Percentiles rank a stretch among this genome's conserved stretches.
Conservation (phyloP, 768 basidiomycete species). For the Lactarius indigo region DNA sequence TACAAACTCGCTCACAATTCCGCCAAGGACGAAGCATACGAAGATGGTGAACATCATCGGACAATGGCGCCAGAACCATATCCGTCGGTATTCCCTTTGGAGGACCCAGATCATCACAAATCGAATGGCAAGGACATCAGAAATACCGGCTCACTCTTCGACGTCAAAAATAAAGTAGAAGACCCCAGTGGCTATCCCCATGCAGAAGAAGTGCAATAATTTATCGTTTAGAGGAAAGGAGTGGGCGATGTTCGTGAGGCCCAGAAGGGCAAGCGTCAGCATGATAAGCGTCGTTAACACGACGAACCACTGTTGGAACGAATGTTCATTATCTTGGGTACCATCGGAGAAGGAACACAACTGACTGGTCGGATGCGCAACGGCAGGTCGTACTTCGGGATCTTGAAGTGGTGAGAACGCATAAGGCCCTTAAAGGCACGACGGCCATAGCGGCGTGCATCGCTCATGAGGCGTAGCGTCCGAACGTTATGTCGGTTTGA, state of each 20-base stretch:
- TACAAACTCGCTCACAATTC: constrained; percentile 76
- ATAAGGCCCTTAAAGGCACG: constrained; percentile 57
- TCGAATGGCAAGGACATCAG: constrained; percentile 2
- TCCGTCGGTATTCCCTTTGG: constrained; percentile 64
- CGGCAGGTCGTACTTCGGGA: constrained; percentile 68
- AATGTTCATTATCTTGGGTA: background rate
- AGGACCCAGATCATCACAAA: constrained; percentile 1
- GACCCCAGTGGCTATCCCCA: constrained; percentile 67
- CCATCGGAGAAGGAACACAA: background rate
- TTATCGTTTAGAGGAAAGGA: constrained; percentile 75
- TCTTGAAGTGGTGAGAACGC: constrained; percentile 61
- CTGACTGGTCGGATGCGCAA: constrained; percentile 68
- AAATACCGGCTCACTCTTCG: constrained; percentile 61
- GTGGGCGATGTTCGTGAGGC: constrained; percentile 68
- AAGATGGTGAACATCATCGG: constrained; percentile 64
- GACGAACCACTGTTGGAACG: constrained; percentile 67
- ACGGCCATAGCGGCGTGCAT: constrained; percentile 38
- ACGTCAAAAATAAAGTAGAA: constrained; percentile 89
- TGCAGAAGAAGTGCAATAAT: constrained; percentile 74
- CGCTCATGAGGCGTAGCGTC: constrained; percentile 16
- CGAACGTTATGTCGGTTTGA: background rate
- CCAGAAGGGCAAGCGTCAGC: constrained; percentile 66
- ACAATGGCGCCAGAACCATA: constrained; percentile 85
- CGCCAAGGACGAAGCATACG: constrained; percentile 76
- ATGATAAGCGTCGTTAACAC: constrained; percentile 65